Evolutionary conservation across 1,284 basidiomycete genomes (phyloP).

Genomic region (Naganishia liquefaciens): DNA sequence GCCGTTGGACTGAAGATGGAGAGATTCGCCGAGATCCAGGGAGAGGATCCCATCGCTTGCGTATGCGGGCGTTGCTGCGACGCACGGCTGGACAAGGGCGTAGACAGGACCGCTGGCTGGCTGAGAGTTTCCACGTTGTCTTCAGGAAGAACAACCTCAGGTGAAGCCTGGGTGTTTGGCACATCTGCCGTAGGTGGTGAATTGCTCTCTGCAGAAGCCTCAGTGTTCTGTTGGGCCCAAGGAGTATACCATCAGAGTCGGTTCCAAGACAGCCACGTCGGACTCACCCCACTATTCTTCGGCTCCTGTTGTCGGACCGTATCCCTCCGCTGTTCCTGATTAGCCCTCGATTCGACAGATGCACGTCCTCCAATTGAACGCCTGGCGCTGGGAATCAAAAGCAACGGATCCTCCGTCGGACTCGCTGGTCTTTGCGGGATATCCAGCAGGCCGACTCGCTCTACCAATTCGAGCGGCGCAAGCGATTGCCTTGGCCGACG

Average conservation of each 20-base stretch:
- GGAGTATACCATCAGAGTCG: background rate
- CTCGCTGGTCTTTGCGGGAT: slow-evolving; percentile 21
- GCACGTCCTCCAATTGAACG: slow-evolving; percentile 2
- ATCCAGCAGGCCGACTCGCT: slow-evolving; percentile 24
- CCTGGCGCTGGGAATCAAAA: slow-evolving; percentile 21
- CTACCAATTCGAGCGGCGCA: slow-evolving; percentile 21
- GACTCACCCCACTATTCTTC: background rate
- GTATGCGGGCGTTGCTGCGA: background rate
- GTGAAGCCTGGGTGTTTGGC: no score
- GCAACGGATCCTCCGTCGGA: slow-evolving; percentile 26
- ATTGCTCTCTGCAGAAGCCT: no score
- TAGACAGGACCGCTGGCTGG: background rate
- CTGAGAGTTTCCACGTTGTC: no score
- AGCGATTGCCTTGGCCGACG: slow-evolving; percentile 22
- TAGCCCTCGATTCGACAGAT: background rate
- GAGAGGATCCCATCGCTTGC: slow-evolving; percentile 5
- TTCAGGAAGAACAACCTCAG: no score
- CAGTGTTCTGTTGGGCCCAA: no score
- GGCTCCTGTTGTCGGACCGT: background rate
- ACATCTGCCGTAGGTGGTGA: no score
- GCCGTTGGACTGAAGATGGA: slow-evolving; percentile 42
- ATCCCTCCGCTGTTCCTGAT: no score
- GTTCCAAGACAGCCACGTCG: background rate
- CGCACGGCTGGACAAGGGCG: background rate
- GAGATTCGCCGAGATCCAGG: slow-evolving; percentile 38